Evolutionary conservation across 495 filamentous ascomycete species (phyloP).

Genomic region (Penicillium herquei): DNA sequence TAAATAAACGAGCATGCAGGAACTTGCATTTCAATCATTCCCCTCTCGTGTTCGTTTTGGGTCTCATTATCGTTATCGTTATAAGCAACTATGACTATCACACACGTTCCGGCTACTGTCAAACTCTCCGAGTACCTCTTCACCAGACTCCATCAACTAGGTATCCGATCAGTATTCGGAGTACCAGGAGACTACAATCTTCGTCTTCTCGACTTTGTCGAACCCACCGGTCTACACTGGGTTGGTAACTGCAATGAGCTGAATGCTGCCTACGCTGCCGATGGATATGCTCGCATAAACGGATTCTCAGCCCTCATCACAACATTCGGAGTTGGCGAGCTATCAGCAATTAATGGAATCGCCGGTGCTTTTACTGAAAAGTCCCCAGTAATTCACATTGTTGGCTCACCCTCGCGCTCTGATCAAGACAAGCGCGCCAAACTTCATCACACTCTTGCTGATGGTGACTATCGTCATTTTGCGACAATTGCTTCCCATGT

Average conservation of each 20-base stretch:
- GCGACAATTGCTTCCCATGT: slow-evolving; percentile 31
- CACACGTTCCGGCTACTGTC: background rate
- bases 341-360: slow-evolving; percentile 67
- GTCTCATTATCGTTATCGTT: background rate
- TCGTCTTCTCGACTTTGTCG: slow-evolving; percentile 61
- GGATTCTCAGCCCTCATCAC: slow-evolving; percentile 70
- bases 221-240: slow-evolving; percentile 60
- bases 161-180: slow-evolving; percentile 6
- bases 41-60: too few species aligned
- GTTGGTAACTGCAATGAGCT: slow-evolving; percentile 75
- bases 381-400: slow-evolving; percentile 74
- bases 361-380: slow-evolving; percentile 69
- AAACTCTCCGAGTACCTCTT: slow-evolving; percentile 14
- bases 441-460: slow-evolving; percentile 16
- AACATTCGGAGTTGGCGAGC: slow-evolving; percentile 73
- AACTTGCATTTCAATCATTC: too few species aligned
- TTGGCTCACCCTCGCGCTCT: slow-evolving; percentile 45
- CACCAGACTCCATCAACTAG: slow-evolving; percentile 5
- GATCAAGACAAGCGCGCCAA: background rate
- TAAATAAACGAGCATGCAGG: too few species aligned
- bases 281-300: slow-evolving; percentile 71
- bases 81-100: background rate
- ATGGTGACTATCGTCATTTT: slow-evolving; percentile 18
- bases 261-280: slow-evolving; percentile 74
- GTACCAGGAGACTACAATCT: slow-evolving; percentile 68